These are phyloP conservation scores for Sphagnum contortum DNA, from an alignment of 225 moss, liverwort and hornwort species.

Conservation along the genomic window DNA sequence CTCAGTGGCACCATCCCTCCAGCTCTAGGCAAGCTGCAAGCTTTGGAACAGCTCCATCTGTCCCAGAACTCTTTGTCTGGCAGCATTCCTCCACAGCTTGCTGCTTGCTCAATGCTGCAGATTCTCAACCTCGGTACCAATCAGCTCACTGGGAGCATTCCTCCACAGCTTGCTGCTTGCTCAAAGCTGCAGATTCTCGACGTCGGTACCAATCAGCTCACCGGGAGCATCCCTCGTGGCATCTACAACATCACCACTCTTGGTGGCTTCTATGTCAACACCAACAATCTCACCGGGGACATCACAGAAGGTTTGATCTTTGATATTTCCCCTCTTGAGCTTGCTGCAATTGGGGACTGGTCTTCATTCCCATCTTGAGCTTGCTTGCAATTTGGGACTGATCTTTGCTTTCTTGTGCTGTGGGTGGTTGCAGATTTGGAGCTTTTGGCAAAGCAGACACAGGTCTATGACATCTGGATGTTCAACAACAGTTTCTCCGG, in stretches of 20 bases:
- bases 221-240: conserved; percentile 23
- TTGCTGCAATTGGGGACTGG: background rate
- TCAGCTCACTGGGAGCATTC: conserved; percentile 27
- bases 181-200: conserved; percentile 14
- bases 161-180: background rate
- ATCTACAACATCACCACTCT: conserved; percentile 27
- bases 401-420: background rate
- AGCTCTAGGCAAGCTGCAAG: conserved; percentile 19
- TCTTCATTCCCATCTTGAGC: background rate
- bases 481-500: conserved; percentile 31
- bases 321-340: background rate
- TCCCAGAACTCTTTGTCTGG: no score
- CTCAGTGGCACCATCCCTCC: conserved; percentile 30
- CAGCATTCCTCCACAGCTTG: no score
- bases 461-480: conserved; percentile 35
- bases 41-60: no score
- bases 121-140: conserved; percentile 23
- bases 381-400: background rate
- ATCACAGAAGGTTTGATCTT: conserved; percentile 26
- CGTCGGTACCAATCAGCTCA: conserved; percentile 24
- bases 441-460: conserved; percentile 27
- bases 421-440: conserved; percentile 18
- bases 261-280: conserved; percentile 22
- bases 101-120: conserved; percentile 4
- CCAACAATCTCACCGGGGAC: conserved; percentile 42